A percentile compares a stretch with the other conserved stretches of the same genome.
phyloP scores from a whole-genome alignment of 495 filamentous ascomycete species.

The Aspergillus ellipticus region DNA sequence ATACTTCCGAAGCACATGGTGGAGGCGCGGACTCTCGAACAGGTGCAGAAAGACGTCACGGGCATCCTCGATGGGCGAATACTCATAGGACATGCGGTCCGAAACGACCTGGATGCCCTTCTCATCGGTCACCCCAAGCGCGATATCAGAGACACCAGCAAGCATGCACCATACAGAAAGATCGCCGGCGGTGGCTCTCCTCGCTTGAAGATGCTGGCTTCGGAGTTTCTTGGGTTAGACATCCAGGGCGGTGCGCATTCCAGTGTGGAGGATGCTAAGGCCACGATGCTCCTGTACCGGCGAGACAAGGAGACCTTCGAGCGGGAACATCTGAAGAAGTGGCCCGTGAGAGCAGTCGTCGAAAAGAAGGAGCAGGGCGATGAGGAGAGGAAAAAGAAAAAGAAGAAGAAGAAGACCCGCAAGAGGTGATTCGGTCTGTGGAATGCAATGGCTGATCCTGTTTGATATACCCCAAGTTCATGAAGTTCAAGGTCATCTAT shows the following conservation, averaged over 20 bases:
- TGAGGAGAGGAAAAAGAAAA: constrained; percentile 45
- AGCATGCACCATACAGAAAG: constrained; percentile 66
- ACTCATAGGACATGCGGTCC: constrained; percentile 85
- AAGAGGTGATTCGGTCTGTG: constrained; percentile 36
- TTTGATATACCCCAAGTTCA: constrained; percentile 29
- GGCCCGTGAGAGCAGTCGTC: constrained; percentile 45
- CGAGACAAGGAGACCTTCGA: constrained; percentile 81
- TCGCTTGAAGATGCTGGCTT: constrained; percentile 67
- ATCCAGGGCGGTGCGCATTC: constrained; percentile 75
- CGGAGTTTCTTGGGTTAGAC: constrained; percentile 73
- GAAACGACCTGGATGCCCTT: constrained; percentile 77
- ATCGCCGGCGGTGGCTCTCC: constrained; percentile 76
- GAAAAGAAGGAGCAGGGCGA: constrained; percentile 36
- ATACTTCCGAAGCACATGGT: constrained; percentile 68
- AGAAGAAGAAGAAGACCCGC: constrained; percentile 52
- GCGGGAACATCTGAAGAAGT: constrained; percentile 63
- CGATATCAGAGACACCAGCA: constrained; percentile 81
- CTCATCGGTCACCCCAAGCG: constrained; percentile 69
- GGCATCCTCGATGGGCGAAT: constrained; percentile 69
- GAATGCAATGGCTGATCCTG: constrained; percentile 6
- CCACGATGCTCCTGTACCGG: constrained; percentile 82
- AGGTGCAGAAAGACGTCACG: constrained; percentile 70
- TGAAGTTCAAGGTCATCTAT: constrained; percentile 11
- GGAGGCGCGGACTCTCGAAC: constrained; percentile 62
- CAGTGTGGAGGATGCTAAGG: constrained; percentile 84